A percentile compares a stretch with the other conserved stretches of the same genome.
phyloP scores from a whole-genome alignment of 179 eudicot genomes.

The Gypsophila paniculata region DNA sequence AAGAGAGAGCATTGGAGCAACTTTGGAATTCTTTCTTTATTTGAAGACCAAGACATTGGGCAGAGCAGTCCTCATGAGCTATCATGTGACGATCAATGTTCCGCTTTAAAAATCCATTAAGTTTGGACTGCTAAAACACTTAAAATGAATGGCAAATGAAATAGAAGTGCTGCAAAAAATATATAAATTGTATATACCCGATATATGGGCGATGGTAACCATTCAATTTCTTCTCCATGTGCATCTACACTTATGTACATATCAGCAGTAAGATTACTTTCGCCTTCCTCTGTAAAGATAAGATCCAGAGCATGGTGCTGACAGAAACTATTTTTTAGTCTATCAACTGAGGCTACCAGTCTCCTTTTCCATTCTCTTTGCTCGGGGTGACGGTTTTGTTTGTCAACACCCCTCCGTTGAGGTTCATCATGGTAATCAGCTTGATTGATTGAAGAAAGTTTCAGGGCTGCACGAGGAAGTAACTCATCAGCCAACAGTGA shows the following conservation, averaged over 20 bases:
- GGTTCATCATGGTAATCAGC: constrained; percentile 56
- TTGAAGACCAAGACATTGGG: neutral
- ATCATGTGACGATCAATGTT: neutral
- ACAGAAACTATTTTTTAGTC: constrained; percentile 85
- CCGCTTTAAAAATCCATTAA: neutral
- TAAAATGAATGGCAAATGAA: neutral
- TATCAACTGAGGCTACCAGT: constrained; percentile 67
- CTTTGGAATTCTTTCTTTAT: neutral
- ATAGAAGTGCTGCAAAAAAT: neutral
- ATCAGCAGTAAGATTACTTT: constrained; percentile 75
- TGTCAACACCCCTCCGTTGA: constrained; percentile 56
- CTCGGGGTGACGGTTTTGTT: constrained; percentile 82
- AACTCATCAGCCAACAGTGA: constrained; percentile 83
- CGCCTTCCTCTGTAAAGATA: constrained; percentile 89
- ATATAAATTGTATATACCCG: constrained; percentile 39
- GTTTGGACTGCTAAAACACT: constrained; percentile 1
- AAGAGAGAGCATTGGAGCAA: neutral
- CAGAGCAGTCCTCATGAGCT: neutral
- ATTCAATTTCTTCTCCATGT: constrained; percentile 63
- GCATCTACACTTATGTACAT: constrained; percentile 81
- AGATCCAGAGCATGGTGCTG: constrained; percentile 89
- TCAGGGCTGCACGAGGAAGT: constrained; percentile 89
- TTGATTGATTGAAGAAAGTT: constrained; percentile 54
- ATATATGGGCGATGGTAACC: constrained; percentile 84
- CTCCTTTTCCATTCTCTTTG: constrained; percentile 92